Percentiles rank a stretch among this genome's conserved stretches.
Evolutionary conservation across 306 rosid genomes (phyloP).

Genomic region (Cicer bijugum): DNA sequence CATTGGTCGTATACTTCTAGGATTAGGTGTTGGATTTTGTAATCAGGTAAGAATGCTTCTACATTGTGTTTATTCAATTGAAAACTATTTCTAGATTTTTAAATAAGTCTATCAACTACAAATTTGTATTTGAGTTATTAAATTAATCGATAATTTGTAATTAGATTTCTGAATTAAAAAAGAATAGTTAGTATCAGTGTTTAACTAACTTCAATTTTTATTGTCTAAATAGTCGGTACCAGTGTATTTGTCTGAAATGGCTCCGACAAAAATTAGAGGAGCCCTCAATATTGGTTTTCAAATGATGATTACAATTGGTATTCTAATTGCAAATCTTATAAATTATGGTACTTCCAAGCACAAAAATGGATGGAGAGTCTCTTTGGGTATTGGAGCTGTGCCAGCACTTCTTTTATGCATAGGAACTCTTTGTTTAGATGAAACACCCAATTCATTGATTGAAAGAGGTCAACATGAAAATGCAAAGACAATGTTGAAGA

Average conservation of each 20-base stretch:
- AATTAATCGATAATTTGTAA: too few species aligned
- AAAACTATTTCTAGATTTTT: too few species aligned
- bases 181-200: too few species aligned
- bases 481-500: conserved; percentile 41
- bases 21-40: conserved; percentile 45
- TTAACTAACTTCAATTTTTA: not conserved
- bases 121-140: too few species aligned
- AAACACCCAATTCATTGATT: conserved; percentile 47
- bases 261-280: conserved; percentile 45
- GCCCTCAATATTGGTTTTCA: conserved; percentile 45
- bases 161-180: too few species aligned
- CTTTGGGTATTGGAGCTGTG: conserved; percentile 38
- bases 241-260: conserved; percentile 47
- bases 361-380: conserved; percentile 39
- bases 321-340: conserved; percentile 39
- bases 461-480: conserved; percentile 38
- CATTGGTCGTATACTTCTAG: conserved; percentile 42
- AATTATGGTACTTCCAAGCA: conserved; percentile 36
- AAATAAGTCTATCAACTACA: too few species aligned
- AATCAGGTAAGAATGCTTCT: conserved; percentile 37
- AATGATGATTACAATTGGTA: conserved; percentile 49
- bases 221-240: conserved; percentile 41
- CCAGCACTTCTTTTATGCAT: conserved; percentile 34
- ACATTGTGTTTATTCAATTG: too few species aligned
- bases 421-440: conserved; percentile 26